A percentile compares a stretch with the other conserved stretches of the same genome.
Conservation (phyloP, 176 grass and related monocot genomes). For the Saccharum officinarum region DNA sequence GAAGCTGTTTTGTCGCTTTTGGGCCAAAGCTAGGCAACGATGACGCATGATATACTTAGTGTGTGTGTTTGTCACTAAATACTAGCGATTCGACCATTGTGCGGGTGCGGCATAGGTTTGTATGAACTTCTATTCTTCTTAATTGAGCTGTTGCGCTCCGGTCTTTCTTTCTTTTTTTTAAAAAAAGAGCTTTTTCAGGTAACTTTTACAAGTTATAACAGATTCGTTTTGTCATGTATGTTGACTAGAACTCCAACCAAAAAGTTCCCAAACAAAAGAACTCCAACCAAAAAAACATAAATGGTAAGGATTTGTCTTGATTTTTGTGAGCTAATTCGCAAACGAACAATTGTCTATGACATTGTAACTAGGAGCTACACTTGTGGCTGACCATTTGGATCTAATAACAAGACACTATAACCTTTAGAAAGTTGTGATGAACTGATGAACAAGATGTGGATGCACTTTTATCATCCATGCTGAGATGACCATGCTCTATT, state of each 20-base stretch:
- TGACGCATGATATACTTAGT: background rate
- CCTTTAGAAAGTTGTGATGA: background rate
- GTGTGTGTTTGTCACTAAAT: no score
- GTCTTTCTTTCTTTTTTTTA: background rate
- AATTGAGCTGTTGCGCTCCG: background rate
- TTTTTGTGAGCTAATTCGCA: background rate
- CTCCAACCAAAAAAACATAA: background rate
- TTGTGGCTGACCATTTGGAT: background rate
- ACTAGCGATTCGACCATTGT: background rate
- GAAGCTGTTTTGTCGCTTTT: no score
- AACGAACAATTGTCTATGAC: no score
- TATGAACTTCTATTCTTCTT: background rate
- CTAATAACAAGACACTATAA: background rate
- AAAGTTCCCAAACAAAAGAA: background rate
- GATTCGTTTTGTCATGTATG: background rate
- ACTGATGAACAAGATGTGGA: background rate
- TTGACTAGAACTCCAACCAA: background rate
- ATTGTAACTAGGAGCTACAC: background rate
- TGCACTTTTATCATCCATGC: no score
- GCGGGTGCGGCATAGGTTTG: background rate
- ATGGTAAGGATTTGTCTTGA: background rate
- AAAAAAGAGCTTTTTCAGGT: background rate
- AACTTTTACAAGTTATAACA: background rate
- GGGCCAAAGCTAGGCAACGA: background rate
- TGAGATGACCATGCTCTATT: no score